Base-by-base conservation (phyloP, 805 yeast species). In the Kodamaea restingae region DNA sequence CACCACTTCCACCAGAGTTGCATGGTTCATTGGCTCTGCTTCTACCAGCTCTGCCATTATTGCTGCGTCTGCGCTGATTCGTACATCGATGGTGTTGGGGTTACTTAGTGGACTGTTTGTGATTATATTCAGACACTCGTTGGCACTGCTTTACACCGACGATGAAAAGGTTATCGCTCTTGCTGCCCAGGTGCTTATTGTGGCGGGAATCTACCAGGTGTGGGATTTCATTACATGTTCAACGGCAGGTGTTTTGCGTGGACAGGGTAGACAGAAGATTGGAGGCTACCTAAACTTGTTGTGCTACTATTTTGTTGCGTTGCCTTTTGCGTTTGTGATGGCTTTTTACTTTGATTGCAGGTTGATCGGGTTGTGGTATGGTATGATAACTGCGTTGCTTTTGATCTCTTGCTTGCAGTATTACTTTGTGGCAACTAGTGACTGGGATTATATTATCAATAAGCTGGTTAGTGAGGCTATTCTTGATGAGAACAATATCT, bases 1-100 rank as follows among this genome's bases (percentile, higher is more conserved):
- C 39, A 85, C 90, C 3, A 76, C 84, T 0, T 78, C 88, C 9
- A 83, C 91, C 1, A 72, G 91, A 58, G 75, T 84, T 15, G 91
- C 91, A 4, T 81, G 85, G 70, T 81, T 70, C 46, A 72, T 84
- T 40, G 93, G 93, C 18, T 84, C 87, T 1, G 80, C 73, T 7
- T 57, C 71, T 9, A 63, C 67, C 38, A 58, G 55, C 28, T 59
- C 73, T 4, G 66, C 71, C 2, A 47, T 45, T 18, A 50, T 54
- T 1, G 63, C 78, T 0, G 49, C 69, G 6, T 51, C 50, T n/a
- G 66, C 71, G 0, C 57, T 75, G 24, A 44, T 70, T 33, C 33
- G 50, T 8, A 43, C 61, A 1, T 61, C 74, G 1, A 37, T 63
- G 6, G 34, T 45, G 1, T 44, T 64, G 9, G 74, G 78, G 14